Evolutionary conservation across 805 yeast species (phyloP), one percentile per base, ranked within the genome.

Genomic region (fission yeast (Schizosaccharomyces pombe)): DNA sequence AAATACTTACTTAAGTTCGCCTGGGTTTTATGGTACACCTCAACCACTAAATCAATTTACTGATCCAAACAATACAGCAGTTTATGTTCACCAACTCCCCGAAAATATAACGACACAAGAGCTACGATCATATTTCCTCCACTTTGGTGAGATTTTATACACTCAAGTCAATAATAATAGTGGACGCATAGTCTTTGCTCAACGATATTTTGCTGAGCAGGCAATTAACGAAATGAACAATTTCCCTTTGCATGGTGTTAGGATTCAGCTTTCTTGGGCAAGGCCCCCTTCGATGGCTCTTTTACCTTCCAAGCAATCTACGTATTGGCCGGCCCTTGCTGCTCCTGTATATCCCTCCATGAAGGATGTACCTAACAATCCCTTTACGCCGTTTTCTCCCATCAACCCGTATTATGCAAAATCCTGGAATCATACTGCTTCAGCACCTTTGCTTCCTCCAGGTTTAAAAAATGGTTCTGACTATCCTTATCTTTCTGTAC

Each of bases 221-320:
- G 94, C 95, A 8, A 82, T 86, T 57, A 72, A 76, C 37, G 82
- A 80, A 58, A 82, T 86, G 94, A 94, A 86, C 67, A 94, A 94
- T 8, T 84, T 78, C 63, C 85, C 85, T 34, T 80, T 86, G 60
- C 89, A 87, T 53, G 86, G 84, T 56, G 80, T 83, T 56, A 73
- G 89, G 58, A 79, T 86, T 52, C 72, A 94, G 60, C 73, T 86
- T 56, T 80, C 89, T 54, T 86, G 95, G 95, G 95, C 95, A 31
- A 74, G 85, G 60, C 49, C 49, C 3, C 49, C 49, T 12, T 22
- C 49, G 14, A 19, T 43, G 30, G 26, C 30, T 26, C 28, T 19
- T 43, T n/a, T 43, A 14, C 49, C 49, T 22, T n/a, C 30, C 9
- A 24, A 8, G 4, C 30, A 43, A 43, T 22, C 16, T 43, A 19